Evolutionary conservation across 116 monocot species (phyloP), one percentile per base, ranked within the genome.

Genomic region (Thalassia testudinum): DNA sequence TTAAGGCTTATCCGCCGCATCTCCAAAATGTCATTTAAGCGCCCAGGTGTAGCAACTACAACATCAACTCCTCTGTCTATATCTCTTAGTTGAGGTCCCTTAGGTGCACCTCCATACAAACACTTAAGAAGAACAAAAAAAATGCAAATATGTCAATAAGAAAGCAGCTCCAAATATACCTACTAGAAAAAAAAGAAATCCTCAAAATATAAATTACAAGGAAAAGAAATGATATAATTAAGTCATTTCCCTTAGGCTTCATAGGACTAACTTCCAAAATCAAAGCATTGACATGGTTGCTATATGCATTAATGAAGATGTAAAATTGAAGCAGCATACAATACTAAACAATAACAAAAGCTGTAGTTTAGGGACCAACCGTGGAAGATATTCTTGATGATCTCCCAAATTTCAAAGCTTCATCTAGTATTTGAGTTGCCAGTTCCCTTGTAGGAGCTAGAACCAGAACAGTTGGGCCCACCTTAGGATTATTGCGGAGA

Each of bases 361-460:
- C 6, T 34, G 10, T 5, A 34, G 30, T 34, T 34, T 10, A 62
- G 27, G 12, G 28, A 75, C 83, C 54, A 57, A 97, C 97, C 76
- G 81, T 79, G 70, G 67, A 79, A 30, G 85, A 78, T 69, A 89
- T 77, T 57, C 69, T 72, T 27, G 93, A 87, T 25, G 93, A 81
- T 62, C 66, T 77, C 5, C 87, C 76, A 62, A 97, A 97, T 53
- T 89, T 89, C 43, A 69, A 68, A 26, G 82, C 85, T 70, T 89
- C 89, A 47, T 74, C 77, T 10, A 75, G 76, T 61, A 97, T 89
- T 58, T 97, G 97, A 38, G 89, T 97, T 23, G 97, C 97, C 25
- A 97, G 64, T 62, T 97, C 97, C 59, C 97, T 89, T n/a, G 97
- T 97, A 11, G 97, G 97, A 28, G 97, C 78, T 19, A 97, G 57